Evolutionary conservation across 1,284 basidiomycete species (phyloP), one percentile per base, ranked within the genome.

Genomic region (Sporisorium graminicola): DNA sequence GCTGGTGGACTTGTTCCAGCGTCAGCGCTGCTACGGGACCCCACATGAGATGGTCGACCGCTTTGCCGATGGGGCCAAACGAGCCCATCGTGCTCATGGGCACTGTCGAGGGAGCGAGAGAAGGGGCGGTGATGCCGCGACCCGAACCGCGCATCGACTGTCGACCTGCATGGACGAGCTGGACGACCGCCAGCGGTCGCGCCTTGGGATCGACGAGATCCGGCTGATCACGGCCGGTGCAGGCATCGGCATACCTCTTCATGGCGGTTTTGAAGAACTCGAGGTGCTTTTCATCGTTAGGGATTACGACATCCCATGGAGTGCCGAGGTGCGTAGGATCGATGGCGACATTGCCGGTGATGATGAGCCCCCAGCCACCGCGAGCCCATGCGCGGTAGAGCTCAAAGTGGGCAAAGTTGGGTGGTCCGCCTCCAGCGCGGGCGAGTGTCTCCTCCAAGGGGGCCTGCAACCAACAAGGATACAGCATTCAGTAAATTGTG

Each of bases 291-390:
- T 65, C 65, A 1, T 69, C 73, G 13, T 81, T 69, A 0, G 92
- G 92, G 0, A 94, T 79, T 6, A 90, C 86, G 20, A 95, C 87
- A 83, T 98, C 95, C 67, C 93, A 90, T 1, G 94, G 94, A 10
- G 94, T 88, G 0, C 92, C 89, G 1, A 96, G 88, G 83, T 96
- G 94, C 0, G 88, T 85, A 0, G 83, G 80, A 50, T 90, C 90
- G 33, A 98, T 91, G 77, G 93, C 92, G 1, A 95, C 90, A 79
- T 98, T 98, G 18, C 95, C 89, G 0, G 95, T 94, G 56, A 96
- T 87, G 59, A 98, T 88, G 88, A 97, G 92, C 0, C 94, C 95
- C 94, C 94, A 98, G 22, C 89, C 89, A 5, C 91, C 90, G 42
- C 88, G 84, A 0, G 91, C 90, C 94, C 95, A 98, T 75, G 88